Conservation (phyloP, 2,329 filamentous ascomycete species). For the Onygenales sp. region DNA sequence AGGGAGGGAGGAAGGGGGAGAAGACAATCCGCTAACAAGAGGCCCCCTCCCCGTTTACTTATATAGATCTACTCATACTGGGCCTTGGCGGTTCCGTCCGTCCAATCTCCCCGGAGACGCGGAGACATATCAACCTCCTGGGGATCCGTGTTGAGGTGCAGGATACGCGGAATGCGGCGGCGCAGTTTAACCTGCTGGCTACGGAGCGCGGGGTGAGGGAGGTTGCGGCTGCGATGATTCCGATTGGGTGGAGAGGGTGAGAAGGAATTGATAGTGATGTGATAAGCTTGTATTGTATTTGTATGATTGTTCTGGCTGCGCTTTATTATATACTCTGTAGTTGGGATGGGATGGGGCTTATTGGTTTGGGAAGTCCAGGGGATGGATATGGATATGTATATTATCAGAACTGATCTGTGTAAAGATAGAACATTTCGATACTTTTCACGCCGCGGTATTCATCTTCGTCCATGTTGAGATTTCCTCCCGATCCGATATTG, state of each 20-base stretch:
- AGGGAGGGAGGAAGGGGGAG: too few relatives aligned
- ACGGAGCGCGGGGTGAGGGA: conserved; percentile 81
- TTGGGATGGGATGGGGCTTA: too few relatives aligned
- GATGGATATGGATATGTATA: too few relatives aligned
- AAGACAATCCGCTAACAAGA: neutral
- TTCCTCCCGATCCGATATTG: too few relatives aligned
- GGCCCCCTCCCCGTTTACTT: conserved; percentile 6
- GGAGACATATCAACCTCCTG: conserved; percentile 60
- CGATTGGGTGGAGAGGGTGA: conserved; percentile 63
- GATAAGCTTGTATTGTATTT: neutral
- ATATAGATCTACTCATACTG: conserved; percentile 73
- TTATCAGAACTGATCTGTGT: too few relatives aligned
- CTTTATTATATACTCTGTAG: neutral
- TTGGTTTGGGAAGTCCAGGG: too few relatives aligned
- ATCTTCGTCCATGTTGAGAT: too few relatives aligned
- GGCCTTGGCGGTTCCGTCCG: conserved; percentile 69
- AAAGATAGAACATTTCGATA: too few relatives aligned
- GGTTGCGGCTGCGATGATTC: conserved; percentile 79
- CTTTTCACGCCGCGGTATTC: too few relatives aligned
- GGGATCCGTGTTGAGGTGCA: conserved; percentile 81
- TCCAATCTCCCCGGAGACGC: conserved; percentile 67
- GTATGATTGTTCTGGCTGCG: neutral
- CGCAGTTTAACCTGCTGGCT: conserved; percentile 91
- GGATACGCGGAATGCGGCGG: conserved; percentile 87
- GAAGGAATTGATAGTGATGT: conserved; percentile 1